A percentile compares a stretch with the other conserved stretches of the same genome.
phyloP scores from a whole-genome alignment of 225 moss, liverwort and hornwort genomes.

The Pseudoscleropodium purum region DNA sequence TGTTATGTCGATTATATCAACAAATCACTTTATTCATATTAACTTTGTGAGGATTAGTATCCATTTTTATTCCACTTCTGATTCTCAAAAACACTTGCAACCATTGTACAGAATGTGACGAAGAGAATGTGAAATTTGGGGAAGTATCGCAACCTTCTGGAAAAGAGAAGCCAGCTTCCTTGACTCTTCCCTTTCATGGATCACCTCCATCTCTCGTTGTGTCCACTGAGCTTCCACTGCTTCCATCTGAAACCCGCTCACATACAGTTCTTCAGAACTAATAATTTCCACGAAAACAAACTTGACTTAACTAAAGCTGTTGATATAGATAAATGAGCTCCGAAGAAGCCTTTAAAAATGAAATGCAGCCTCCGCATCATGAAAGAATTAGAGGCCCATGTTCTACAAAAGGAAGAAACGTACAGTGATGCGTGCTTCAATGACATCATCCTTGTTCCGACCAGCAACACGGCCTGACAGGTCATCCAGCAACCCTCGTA shows the following conservation, averaged over 20 bases:
- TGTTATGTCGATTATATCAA: neutral
- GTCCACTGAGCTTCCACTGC: slow-evolving; percentile 46
- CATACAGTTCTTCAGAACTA: neutral
- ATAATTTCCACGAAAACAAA: neutral
- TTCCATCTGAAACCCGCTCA: slow-evolving; percentile 23
- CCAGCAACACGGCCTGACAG: slow-evolving; percentile 36
- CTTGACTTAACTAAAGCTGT: neutral
- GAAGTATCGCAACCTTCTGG: slow-evolving; percentile 16
- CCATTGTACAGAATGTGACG: neutral
- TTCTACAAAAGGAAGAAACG: neutral
- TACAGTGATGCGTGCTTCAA: slow-evolving; percentile 36
- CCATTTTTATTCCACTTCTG: neutral
- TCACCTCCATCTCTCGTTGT: slow-evolving; percentile 37
- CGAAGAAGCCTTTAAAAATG: neutral
- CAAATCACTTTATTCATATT: neutral
- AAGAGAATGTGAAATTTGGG: neutral
- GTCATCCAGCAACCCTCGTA: slow-evolving; percentile 24
- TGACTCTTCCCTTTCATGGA: slow-evolving; percentile 31
- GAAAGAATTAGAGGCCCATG: neutral
- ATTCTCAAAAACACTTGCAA: neutral
- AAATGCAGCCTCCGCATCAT: neutral
- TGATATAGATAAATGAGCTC: neutral
- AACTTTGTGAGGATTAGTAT: neutral
- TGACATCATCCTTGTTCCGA: slow-evolving; percentile 41
- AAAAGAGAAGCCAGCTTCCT: slow-evolving; percentile 36